Base-by-base conservation (phyloP, 768 basidiomycete species). In the Daedalea quercina region DNA sequence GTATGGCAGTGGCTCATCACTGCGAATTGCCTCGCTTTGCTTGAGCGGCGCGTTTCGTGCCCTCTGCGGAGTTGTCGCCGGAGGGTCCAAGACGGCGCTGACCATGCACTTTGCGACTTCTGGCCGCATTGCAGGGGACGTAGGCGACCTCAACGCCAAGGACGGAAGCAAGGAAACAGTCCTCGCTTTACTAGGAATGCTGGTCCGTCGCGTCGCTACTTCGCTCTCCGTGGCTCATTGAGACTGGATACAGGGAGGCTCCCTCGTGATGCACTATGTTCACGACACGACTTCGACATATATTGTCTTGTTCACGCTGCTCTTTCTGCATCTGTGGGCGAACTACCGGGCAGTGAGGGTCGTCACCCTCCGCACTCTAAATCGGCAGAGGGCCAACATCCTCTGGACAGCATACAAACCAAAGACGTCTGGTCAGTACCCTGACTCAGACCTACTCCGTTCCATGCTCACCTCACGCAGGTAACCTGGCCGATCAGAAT, bases 141-240 rank as follows among this genome's bases (percentile, higher is more conserved):
- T 87, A 12, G 84, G 85, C 1, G 85, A 87, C 57, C 68, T 87
- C 40, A 85, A 80, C 53, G 85, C 84, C 1, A 88, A 88, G 61
- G 84, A 84, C 54, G 75, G 80, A 0, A 86, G 84, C 64, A 82
- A 83, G 55, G 84, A 87, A 65, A 87, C 85, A 0, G 79, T 86
- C 0, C 67, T 88, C 2, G 81, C 80, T 1, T 75, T 87, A 26
- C 59, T 81, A 1, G 85, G 85, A 19, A 82, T 85, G 78, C 60
- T 87, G 64, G 85, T 85, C 52, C 61, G 80, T 59, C 15, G 7
- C 4, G n/a, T 20, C 44, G 22, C 28, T 35, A 7, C 9, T 9
- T n/a, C 11, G n/a, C 37, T 6, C 9, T 28, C n/a, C 13, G 35
- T 28, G 57, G 24, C 62, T 37, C 19, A 51, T 44, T 6, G 31